Evolutionary conservation across 2,329 filamentous ascomycete genomes (phyloP), one percentile per base, ranked within the genome.

Genomic region (Rachicladosporium sp.): DNA sequence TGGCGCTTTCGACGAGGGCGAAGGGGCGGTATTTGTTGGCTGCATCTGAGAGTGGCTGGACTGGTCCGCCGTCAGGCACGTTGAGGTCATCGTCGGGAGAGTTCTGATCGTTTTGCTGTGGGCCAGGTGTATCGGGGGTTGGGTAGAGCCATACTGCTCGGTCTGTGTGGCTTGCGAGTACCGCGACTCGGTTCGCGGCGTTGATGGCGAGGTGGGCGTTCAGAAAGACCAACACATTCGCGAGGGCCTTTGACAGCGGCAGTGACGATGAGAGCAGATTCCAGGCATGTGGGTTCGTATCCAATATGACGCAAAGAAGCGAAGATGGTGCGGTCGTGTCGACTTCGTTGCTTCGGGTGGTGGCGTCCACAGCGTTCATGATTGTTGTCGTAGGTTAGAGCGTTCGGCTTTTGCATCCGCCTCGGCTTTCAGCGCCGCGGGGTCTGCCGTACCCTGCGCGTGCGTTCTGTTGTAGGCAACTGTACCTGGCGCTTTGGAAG

Each of bases 211-310:
- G 74, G 58, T 98, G 93, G 41, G 89, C 86, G 62, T 98, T 96
- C 65, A 95, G 80, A 65, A 95, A 96, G 67, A 98, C 81, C 54
- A 96, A 80, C 47, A 96, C 74, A 63, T 89, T 82, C 45, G 89
- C 85, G 44, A 98, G 70, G 45, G 86, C 86, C 54, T 82, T 80
- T 36, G 83, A 83, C 44, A 98, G 74, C 21, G 89, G 78, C 6
- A 96, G 77, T 27, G 74, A 75, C 41, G 76, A 65, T 44, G 79
- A 70, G 33, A 96, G 74, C 44, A 84, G 71, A 5, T 84, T 78
- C 91, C 91, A 94, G 52, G 91, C 88, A 52, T 88, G 82, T 2
- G 91, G 91, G 59, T 98, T 98, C 21, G 89, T 95, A 66, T 98
- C 91, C 66, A 98, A 74, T 55, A 98, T 73, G 54, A 98, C 80